These are phyloP conservation scores for Candida odintsovae DNA, from an alignment of 805 yeast genomes.

Conservation along the genomic window DNA sequence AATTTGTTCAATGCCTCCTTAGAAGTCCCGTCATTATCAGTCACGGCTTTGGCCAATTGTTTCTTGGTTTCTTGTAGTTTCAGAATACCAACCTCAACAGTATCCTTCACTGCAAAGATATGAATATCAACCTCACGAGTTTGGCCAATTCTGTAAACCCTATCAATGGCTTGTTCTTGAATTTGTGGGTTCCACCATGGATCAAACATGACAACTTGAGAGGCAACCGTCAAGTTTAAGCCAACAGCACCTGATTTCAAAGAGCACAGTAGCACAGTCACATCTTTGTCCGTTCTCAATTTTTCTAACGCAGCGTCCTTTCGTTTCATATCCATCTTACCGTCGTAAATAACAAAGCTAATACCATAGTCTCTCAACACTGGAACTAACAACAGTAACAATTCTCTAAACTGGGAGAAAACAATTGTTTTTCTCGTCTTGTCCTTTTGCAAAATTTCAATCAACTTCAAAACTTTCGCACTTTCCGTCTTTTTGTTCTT, in stretches of 20 bases:
- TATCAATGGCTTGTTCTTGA: slow-evolving; percentile 85
- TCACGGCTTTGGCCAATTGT: slow-evolving; percentile 65
- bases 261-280: slow-evolving; percentile 53
- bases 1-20: slow-evolving; percentile 56
- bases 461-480: slow-evolving; percentile 31
- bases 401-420: slow-evolving; percentile 37
- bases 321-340: slow-evolving; percentile 25
- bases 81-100: slow-evolving; percentile 82
- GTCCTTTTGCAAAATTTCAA: slow-evolving; percentile 28
- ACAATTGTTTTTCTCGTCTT: slow-evolving; percentile 12
- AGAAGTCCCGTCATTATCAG: slow-evolving; percentile 55
- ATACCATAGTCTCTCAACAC: slow-evolving; percentile 27
- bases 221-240: slow-evolving; percentile 75
- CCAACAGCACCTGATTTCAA: slow-evolving; percentile 94
- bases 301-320: slow-evolving; percentile 26
- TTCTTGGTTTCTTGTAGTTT: slow-evolving; percentile 76
- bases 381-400: slow-evolving; percentile 27
- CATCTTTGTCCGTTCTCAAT: slow-evolving; percentile 25
- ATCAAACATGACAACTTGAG: slow-evolving; percentile 80
- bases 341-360: slow-evolving; percentile 30
- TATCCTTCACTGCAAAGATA: slow-evolving; percentile 68
- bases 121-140: slow-evolving; percentile 60
- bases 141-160: slow-evolving; percentile 92
- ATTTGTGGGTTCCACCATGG: slow-evolving; percentile 96
- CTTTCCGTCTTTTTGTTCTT: slow-evolving; percentile 16